Percentiles rank a stretch among this genome's conserved stretches.
These are phyloP conservation scores for Phaeosphaeria sp. DNA, from an alignment of 2,329 filamentous ascomycete species.

Conservation along the genomic window DNA sequence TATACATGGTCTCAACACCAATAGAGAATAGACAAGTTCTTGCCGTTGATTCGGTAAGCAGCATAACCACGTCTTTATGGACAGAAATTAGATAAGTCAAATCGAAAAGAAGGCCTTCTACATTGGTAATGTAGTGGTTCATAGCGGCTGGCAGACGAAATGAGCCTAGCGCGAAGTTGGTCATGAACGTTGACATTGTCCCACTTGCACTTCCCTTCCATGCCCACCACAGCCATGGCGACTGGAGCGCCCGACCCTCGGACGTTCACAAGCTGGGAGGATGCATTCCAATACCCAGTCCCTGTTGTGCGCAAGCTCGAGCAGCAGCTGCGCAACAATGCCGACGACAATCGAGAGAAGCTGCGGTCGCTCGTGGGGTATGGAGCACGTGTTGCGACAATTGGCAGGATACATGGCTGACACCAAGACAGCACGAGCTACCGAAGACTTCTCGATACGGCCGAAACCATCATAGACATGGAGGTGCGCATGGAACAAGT, in stretches of 20 bases:
- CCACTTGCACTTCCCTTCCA: no score
- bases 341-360: slow-evolving; percentile 69
- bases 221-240: slow-evolving; percentile 51
- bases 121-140: no score
- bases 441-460: slow-evolving; percentile 87
- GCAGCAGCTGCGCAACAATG: slow-evolving; percentile 67
- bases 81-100: no score
- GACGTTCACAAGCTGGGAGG: slow-evolving; percentile 67
- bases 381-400: slow-evolving; percentile 17
- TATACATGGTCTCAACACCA: slow-evolving; percentile 27
- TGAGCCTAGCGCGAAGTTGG: not conserved
- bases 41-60: not conserved
- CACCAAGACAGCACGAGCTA: slow-evolving; percentile 67
- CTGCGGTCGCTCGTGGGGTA: slow-evolving; percentile 71
- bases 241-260: slow-evolving; percentile 63
- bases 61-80: not conserved
- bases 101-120: no score
- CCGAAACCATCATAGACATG: slow-evolving; percentile 93
- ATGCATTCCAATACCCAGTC: slow-evolving; percentile 71
- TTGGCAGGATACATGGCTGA: slow-evolving; percentile 8
- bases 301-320: slow-evolving; percentile 68
- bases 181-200: not conserved
- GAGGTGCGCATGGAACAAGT: slow-evolving; percentile 76
- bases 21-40: not conserved
- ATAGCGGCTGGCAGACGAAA: not conserved